Base-by-base conservation (phyloP, 1,139 yeast genomes). In the Nakaseomyces uthaithaninus region DNA sequence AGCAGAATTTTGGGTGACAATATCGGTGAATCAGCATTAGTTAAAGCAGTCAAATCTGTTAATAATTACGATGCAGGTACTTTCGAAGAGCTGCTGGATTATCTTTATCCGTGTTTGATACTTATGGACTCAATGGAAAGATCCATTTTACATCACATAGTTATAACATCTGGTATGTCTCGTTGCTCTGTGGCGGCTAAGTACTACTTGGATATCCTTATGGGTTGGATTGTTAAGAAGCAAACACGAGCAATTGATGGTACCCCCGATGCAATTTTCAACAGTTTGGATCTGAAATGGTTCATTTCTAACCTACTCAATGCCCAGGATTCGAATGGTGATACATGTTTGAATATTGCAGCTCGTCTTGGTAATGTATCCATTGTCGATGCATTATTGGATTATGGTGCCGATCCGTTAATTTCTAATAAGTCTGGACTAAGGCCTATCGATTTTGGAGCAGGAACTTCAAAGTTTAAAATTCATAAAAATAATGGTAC, bases 111-210 rank as follows among this genome's bases (percentile, higher is more conserved):
- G 9, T 81, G 93, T 33, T 70, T 87, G 22, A 69, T 83, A 4
- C 63, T 82, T 17, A 70, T 82, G 10, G 98, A 93, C 57, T 74
- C 77, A 43, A 73, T 75, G 51, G 83, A 85, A 25, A 76, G 95
- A 44, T 82, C 95, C 0, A 83, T 91, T n/a, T 64, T 93, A 36
- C 99, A 93, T 62, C 97, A 91, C 57, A 86, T 91, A 46, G 87
- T 94, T 2, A 63, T 80, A 33, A 79, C 85, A 0, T 81, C 87
- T 4, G 87, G 86, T 1, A 75, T 80, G 52, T 73, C 77, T 39
- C 84, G 83, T 8, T 67, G 87, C 46, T 69, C 77, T 37, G 75
- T 77, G 23, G 84, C 89, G 1, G 72, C 80, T 34, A 75, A 81
- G 48, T 87, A 84, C 59, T 89, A 91, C 55, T 63, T 83, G 39